Percentiles rank a stretch among this genome's conserved stretches.
Evolutionary conservation across 495 filamentous ascomycete genomes (phyloP).

Genomic region (Hypoxylon lienhwacheense): DNA sequence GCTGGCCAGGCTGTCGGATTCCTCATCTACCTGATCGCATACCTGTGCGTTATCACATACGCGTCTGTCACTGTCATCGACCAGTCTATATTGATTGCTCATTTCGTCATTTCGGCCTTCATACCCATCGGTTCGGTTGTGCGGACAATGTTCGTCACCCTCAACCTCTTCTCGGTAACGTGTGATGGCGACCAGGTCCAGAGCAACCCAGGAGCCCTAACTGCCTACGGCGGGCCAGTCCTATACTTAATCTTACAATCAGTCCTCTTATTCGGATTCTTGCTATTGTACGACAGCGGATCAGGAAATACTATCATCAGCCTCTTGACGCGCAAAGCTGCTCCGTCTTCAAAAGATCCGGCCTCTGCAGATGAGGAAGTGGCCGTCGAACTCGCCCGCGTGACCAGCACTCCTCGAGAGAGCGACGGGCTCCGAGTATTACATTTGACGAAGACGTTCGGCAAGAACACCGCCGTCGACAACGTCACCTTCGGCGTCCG

Average conservation of each 20-base stretch:
- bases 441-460: constrained; percentile 76
- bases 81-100: constrained; percentile 57
- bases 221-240: constrained; percentile 73
- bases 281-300: constrained; percentile 72
- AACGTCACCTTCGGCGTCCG: constrained; percentile 80
- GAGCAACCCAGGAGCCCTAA: constrained; percentile 68
- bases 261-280: constrained; percentile 59
- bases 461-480: constrained; percentile 70
- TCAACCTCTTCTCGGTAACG: constrained; percentile 75
- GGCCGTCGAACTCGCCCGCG: constrained; percentile 48
- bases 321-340: constrained; percentile 42
- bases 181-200: constrained; percentile 65
- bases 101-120: constrained; percentile 68
- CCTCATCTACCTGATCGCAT: constrained; percentile 75
- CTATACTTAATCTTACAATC: constrained; percentile 69
- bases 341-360: constrained; percentile 24
- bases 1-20: constrained; percentile 73
- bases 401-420: constrained; percentile 45
- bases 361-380: constrained; percentile 51
- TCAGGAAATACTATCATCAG: constrained; percentile 54
- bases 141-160: constrained; percentile 67
- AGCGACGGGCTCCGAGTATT: constrained; percentile 70
- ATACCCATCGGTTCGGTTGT: constrained; percentile 70
- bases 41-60: constrained; percentile 70
- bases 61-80: constrained; percentile 63